A percentile compares a stretch with the other conserved stretches of the same genome.
phyloP scores from a whole-genome alignment of 805 yeast genomes.

The Debaryomyces prosopidis region DNA sequence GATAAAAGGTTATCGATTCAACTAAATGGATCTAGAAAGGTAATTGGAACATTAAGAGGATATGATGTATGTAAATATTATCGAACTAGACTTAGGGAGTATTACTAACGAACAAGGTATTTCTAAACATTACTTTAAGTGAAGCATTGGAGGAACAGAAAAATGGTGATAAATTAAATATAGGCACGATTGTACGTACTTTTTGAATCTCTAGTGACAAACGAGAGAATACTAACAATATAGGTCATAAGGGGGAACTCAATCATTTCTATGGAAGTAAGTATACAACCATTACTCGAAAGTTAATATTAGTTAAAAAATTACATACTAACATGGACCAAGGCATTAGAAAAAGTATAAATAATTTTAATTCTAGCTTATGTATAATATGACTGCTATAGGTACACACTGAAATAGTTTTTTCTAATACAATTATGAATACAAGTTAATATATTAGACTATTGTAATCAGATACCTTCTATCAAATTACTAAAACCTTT shows the following conservation, averaged over 20 bases:
- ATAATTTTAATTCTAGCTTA: not conserved
- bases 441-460: too few relatives aligned
- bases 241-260: constrained; percentile 74
- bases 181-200: constrained; percentile 61
- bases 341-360: constrained; percentile 35
- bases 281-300: constrained; percentile 21
- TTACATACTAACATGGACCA: constrained; percentile 23
- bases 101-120: constrained; percentile 42
- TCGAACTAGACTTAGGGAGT: not conserved
- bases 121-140: constrained; percentile 68
- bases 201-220: not conserved
- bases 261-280: constrained; percentile 68
- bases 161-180: constrained; percentile 49
- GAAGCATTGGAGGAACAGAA: constrained; percentile 64
- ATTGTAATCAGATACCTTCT: too few relatives aligned
- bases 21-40: constrained; percentile 74
- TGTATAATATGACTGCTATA: too few relatives aligned
- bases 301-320: not conserved
- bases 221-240: constrained; percentile 15
- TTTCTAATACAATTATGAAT: too few relatives aligned
- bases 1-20: constrained; percentile 74
- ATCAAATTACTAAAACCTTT: constrained; percentile 33
- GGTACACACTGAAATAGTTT: too few relatives aligned
- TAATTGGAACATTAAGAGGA: constrained; percentile 82
- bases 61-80: constrained; percentile 56